Percentiles rank a stretch among this genome's conserved stretches.
phyloP scores from a whole-genome alignment of 139 green algal species.

The Coccomyxa sp. region DNA sequence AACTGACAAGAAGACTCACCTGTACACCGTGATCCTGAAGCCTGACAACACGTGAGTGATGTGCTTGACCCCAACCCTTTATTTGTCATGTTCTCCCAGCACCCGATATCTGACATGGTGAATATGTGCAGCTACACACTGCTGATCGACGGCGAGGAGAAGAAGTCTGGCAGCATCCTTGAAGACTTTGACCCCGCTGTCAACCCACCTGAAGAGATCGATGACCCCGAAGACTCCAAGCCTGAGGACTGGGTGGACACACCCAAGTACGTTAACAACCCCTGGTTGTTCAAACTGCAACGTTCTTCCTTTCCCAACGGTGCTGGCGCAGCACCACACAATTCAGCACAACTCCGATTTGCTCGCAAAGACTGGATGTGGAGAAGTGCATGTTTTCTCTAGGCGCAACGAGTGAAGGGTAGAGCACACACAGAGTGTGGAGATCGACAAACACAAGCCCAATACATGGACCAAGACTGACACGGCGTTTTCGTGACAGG shows the following conservation, averaged over 20 bases:
- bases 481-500: conserved; percentile 21
- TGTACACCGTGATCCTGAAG: conserved; percentile 76
- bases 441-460: no score
- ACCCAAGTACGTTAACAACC: conserved; percentile 35
- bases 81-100: background rate
- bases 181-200: conserved; percentile 77
- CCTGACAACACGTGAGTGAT: conserved; percentile 55
- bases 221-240: conserved; percentile 81
- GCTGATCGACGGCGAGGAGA: conserved; percentile 71
- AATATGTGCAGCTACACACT: conserved; percentile 54
- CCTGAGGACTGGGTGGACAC: conserved; percentile 76
- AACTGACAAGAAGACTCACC: conserved; percentile 54
- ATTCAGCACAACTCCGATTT: background rate
- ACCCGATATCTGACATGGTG: background rate
- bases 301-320: background rate
- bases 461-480: no score
- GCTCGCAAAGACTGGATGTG: background rate
- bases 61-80: background rate
- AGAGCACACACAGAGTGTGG: no score
- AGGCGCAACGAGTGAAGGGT: no score
- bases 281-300: no score
- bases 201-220: conserved; percentile 72
- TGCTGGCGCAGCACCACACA: background rate
- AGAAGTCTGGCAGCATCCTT: conserved; percentile 54
- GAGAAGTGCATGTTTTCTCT: background rate